phyloP scores from a whole-genome alignment of 345 rosid species.

The Eucalyptus leucophloia region DNA sequence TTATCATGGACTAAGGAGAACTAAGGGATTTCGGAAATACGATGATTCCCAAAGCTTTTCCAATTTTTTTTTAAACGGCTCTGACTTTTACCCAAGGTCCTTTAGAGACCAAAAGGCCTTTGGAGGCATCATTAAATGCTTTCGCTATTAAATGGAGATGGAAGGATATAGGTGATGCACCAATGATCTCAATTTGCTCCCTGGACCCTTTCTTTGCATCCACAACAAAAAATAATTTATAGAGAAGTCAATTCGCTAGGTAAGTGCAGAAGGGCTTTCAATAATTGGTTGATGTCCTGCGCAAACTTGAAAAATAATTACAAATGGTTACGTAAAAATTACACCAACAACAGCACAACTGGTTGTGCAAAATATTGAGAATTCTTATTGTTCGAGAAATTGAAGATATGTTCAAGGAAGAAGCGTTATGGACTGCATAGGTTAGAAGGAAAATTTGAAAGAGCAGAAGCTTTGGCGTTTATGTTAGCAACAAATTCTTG shows the following conservation, averaged over 20 bases:
- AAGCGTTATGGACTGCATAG: neutral
- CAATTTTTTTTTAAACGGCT: neutral
- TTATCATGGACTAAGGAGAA: neutral
- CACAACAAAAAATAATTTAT: neutral
- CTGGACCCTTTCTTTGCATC: neutral
- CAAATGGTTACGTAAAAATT: neutral
- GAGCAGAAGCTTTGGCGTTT: neutral
- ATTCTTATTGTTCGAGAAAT: neutral
- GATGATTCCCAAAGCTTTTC: neutral
- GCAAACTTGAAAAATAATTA: neutral
- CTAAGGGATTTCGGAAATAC: neutral
- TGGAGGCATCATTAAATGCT: neutral
- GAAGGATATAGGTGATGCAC: neutral
- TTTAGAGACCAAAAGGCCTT: neutral
- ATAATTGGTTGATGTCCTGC: neutral
- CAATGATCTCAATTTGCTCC: neutral
- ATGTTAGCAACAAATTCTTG: neutral
- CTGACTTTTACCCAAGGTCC: neutral
- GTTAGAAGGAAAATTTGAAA: neutral
- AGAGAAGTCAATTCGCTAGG: neutral
- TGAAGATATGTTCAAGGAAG: neutral
- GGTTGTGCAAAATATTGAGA: neutral
- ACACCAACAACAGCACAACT: neutral
- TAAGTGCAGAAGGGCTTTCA: neutral
- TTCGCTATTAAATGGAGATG: neutral